A percentile compares a stretch with the other conserved stretches of the same genome.
phyloP scores from a whole-genome alignment of 2,329 filamentous ascomycete genomes.

The Sphaerostilbella broomeana region DNA sequence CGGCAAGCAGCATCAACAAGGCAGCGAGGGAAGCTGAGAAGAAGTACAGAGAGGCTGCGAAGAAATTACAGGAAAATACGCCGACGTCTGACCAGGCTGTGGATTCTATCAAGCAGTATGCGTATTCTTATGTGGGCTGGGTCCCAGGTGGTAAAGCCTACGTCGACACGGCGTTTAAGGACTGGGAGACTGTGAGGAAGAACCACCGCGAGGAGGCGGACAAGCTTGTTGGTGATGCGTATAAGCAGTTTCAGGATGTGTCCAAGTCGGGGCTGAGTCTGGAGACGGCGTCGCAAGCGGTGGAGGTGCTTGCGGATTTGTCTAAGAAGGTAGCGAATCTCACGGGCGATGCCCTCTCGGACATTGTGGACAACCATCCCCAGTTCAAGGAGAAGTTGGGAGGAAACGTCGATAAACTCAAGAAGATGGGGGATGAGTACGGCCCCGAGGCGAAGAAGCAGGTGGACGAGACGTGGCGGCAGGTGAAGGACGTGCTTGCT shows the following conservation, averaged over 20 bases:
- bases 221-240: slow-evolving; percentile 59
- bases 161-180: slow-evolving; percentile 63
- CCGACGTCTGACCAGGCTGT: slow-evolving; percentile 63
- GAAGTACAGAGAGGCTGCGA: slow-evolving; percentile 53
- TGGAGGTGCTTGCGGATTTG: slow-evolving; percentile 56
- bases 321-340: slow-evolving; percentile 54
- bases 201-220: slow-evolving; percentile 67
- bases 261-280: slow-evolving; percentile 54
- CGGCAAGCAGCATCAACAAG: slow-evolving; percentile 39
- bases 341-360: slow-evolving; percentile 53
- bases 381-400: slow-evolving; percentile 66
- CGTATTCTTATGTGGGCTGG: slow-evolving; percentile 62
- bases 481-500: slow-evolving; percentile 58
- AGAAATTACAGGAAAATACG: slow-evolving; percentile 54
- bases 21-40: slow-evolving; percentile 48
- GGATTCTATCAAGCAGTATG: slow-evolving; percentile 57
- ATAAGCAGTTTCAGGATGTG: slow-evolving; percentile 57
- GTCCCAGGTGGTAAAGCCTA: slow-evolving; percentile 64
- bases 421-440: slow-evolving; percentile 61
- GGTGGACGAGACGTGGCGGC: slow-evolving; percentile 62
- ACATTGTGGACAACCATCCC: slow-evolving; percentile 69
- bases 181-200: slow-evolving; percentile 59
- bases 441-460: slow-evolving; percentile 73
- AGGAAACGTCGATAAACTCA: slow-evolving; percentile 60
- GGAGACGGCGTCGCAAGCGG: slow-evolving; percentile 54